phyloP scores from a whole-genome alignment of 208 protist species.

The Leptomonas seymouri region DNA sequence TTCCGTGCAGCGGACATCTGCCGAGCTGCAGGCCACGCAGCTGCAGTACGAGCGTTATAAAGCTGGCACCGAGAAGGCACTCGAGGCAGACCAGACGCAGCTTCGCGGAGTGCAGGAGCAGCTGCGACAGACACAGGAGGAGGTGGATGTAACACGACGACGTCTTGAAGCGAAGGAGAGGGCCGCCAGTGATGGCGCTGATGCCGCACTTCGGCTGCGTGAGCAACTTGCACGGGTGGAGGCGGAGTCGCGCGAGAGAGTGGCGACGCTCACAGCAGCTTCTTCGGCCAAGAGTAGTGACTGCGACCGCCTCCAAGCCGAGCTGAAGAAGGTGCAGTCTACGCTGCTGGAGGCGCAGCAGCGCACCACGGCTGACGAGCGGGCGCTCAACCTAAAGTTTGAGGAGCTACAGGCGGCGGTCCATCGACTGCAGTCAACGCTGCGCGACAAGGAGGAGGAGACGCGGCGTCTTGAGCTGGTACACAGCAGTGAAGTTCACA shows the following conservation, averaged over 20 bases:
- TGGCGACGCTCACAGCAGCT: conserved; percentile 35
- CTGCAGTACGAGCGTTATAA: conserved; percentile 28
- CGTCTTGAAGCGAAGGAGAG: conserved; percentile 38
- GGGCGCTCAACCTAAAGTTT: conserved; percentile 27
- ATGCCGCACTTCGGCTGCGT: conserved; percentile 14
- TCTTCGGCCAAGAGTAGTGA: conserved; percentile 36
- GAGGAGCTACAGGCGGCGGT: conserved; percentile 38
- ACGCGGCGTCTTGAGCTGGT: conserved; percentile 32
- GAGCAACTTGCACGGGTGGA: conserved; percentile 25
- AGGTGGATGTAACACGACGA: conserved; percentile 21
- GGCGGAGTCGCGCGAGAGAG: conserved; percentile 45
- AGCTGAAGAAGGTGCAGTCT: conserved; percentile 47
- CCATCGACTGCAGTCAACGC: conserved; percentile 43
- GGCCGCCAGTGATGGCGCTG: conserved; percentile 25
- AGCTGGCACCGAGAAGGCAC: conserved; percentile 22
- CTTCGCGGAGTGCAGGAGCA: conserved; percentile 32
- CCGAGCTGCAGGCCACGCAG: conserved; percentile 20
- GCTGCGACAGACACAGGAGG: conserved; percentile 28
- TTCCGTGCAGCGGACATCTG: conserved; percentile 13
- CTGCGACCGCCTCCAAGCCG: conserved; percentile 44
- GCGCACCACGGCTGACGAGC: conserved; percentile 40
- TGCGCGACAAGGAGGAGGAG: conserved; percentile 63
- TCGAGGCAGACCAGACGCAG: conserved; percentile 29
- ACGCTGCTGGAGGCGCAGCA: conserved; percentile 39
- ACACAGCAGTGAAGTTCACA: conserved; percentile 51